Conservation (phyloP, 495 filamentous ascomycete species). For the Apiosordaria backusii region DNA sequence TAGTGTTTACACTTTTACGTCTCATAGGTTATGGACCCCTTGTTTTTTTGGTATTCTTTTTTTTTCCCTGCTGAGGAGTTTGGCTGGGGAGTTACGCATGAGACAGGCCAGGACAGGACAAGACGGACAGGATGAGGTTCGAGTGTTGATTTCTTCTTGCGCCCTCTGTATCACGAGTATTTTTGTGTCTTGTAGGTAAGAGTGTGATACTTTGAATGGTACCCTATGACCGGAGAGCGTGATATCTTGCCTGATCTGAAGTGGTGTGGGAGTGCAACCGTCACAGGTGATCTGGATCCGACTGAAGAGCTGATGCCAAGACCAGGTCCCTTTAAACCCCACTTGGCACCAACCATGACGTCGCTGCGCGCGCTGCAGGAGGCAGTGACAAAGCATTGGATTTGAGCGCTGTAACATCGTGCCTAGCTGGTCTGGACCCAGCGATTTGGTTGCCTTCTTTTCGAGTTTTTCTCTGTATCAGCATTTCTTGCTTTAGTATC, state of each 20-base stretch:
- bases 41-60: not conserved
- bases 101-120: constrained; percentile 14
- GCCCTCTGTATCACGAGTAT: not conserved
- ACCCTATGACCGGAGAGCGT: not conserved
- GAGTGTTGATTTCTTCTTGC: not conserved
- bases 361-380: not conserved
- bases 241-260: not conserved
- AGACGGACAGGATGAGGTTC: not conserved
- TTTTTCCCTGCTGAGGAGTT: constrained; percentile 11
- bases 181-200: not conserved
- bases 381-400: not conserved
- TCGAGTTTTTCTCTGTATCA: no score
- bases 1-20: not conserved
- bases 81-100: constrained; percentile 1
- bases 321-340: not conserved
- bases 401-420: not conserved
- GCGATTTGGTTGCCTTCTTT: no score
- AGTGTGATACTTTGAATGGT: not conserved
- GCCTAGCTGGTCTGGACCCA: no score
- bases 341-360: not conserved
- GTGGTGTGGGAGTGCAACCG: not conserved
- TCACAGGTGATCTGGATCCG: no score
- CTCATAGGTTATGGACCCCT: not conserved
- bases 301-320: not conserved
- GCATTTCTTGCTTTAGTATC: not conserved